Evolutionary conservation across 1,284 basidiomycete species (phyloP).

Genomic region (Heliocybe sulcata): DNA sequence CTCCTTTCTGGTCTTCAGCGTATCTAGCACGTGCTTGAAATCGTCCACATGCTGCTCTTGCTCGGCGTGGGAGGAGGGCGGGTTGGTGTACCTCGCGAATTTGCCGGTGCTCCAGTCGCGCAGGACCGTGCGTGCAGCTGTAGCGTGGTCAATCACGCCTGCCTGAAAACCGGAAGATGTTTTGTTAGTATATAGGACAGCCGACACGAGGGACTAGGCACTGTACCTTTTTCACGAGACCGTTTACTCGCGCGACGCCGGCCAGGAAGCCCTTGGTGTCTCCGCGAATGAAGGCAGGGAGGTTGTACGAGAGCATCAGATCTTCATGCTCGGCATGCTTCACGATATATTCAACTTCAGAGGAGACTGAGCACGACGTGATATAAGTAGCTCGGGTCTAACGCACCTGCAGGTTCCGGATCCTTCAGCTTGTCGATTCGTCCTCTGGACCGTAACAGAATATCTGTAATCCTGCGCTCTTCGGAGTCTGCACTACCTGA

Average conservation of each 20-base stretch:
- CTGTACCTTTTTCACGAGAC: conserved; percentile 76
- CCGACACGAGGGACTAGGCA: background rate
- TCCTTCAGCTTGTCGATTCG: conserved; percentile 88
- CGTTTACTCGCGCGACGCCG: conserved; percentile 74
- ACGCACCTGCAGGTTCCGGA: conserved; percentile 67
- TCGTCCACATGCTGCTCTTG: conserved; percentile 32
- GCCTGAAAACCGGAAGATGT: conserved; percentile 34
- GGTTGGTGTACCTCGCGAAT: conserved; percentile 73
- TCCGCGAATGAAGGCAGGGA: conserved; percentile 77
- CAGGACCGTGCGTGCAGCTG: conserved; percentile 78
- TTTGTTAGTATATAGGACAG: background rate
- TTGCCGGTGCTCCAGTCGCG: conserved; percentile 86
- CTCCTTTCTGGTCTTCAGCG: conserved; percentile 51
- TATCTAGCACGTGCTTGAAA: conserved; percentile 38
- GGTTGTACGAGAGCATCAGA: conserved; percentile 82
- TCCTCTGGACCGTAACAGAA: conserved; percentile 75
- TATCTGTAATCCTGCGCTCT: conserved; percentile 54
- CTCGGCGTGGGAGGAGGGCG: conserved; percentile 30
- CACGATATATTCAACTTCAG: conserved; percentile 68
- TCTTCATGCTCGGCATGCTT: conserved; percentile 71
- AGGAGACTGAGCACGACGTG: conserved; percentile 5
- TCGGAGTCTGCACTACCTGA: conserved; percentile 31
- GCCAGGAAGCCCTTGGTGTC: conserved; percentile 76
- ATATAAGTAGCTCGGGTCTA: background rate
- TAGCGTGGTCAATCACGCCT: conserved; percentile 72